phyloP scores from a whole-genome alignment of 208 protist species.

The Trypanosoma conorhini region DNA sequence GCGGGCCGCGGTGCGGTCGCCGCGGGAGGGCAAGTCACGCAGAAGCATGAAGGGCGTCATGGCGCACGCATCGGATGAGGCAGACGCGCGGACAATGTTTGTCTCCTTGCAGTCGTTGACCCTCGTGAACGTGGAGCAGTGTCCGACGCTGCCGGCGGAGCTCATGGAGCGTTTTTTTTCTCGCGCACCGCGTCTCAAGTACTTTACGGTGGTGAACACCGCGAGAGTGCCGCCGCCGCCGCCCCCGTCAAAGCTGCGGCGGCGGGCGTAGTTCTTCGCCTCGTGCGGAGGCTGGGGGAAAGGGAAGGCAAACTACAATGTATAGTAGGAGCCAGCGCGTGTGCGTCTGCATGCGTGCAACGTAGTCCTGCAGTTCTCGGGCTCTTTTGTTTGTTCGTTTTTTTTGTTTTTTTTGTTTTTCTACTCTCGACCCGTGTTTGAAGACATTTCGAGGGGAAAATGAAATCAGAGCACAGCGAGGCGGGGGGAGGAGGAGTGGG shows the following conservation, averaged over 20 bases:
- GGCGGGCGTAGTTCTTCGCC: not conserved
- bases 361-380: not conserved
- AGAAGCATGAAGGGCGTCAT: slow-evolving; percentile 16
- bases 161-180: slow-evolving; percentile 36
- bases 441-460: not conserved
- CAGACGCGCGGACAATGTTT: slow-evolving; percentile 29
- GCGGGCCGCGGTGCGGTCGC: slow-evolving; percentile 7
- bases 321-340: not conserved
- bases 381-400: not conserved
- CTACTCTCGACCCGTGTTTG: not conserved
- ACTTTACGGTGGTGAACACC: slow-evolving; percentile 75
- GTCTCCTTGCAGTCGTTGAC: slow-evolving; percentile 55
- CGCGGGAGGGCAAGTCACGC: slow-evolving; percentile 13
- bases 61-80: slow-evolving; percentile 19
- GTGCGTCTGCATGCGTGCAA: no score
- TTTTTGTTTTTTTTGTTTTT: not conserved
- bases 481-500: not conserved
- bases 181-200: slow-evolving; percentile 48
- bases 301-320: not conserved
- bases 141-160: slow-evolving; percentile 35
- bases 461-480: not conserved
- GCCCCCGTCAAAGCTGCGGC: slow-evolving; percentile 30
- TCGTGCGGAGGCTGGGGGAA: not conserved
- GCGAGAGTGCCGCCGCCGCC: slow-evolving; percentile 32
- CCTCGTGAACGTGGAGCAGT: slow-evolving; percentile 59